Conservation (phyloP, 2,329 filamentous ascomycete species). For the Lizonia empirigonia region DNA sequence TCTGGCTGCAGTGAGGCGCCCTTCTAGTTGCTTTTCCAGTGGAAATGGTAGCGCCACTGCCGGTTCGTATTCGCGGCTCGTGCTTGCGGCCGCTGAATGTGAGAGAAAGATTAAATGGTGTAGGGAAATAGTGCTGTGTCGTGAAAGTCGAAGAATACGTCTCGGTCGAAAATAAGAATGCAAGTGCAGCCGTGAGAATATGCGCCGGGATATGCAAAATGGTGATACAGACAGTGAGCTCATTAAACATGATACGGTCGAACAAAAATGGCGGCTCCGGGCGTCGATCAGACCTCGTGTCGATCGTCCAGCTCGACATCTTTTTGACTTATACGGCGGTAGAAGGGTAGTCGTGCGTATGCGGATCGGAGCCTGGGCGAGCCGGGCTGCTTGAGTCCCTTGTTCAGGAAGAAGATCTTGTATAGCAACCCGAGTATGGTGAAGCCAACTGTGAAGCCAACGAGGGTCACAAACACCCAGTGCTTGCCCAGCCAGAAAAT, state of each 20-base stretch:
- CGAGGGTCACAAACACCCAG: slow-evolving; percentile 61
- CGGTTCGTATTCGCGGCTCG: not conserved
- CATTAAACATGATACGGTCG: slow-evolving; percentile 8
- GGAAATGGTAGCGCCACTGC: not conserved
- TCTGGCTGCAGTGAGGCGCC: not conserved
- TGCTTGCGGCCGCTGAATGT: not conserved
- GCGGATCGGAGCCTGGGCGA: slow-evolving; percentile 26
- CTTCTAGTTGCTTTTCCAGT: slow-evolving; percentile 1
- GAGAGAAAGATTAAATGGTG: slow-evolving; percentile 7
- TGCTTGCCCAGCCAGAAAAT: slow-evolving; percentile 68
- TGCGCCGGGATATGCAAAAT: slow-evolving; percentile 16
- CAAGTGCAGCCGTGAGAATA: slow-evolving; percentile 2
- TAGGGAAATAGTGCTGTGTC: slow-evolving; percentile 10
- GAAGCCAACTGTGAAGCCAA: slow-evolving; percentile 60
- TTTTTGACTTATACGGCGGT: slow-evolving; percentile 46
- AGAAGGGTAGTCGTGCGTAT: slow-evolving; percentile 42
- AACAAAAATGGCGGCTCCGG: not conserved
- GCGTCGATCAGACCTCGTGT: slow-evolving; percentile 38
- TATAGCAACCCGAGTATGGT: slow-evolving; percentile 58
- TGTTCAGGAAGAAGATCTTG: slow-evolving; percentile 55
- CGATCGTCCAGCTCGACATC: slow-evolving; percentile 44
- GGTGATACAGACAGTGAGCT: slow-evolving; percentile 12
- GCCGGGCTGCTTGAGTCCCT: slow-evolving; percentile 19
- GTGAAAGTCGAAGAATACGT: not conserved
- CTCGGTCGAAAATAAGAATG: slow-evolving; percentile 5